These are phyloP conservation scores for Suhomyces bribrorum DNA, from an alignment of 1,139 yeast species.

Conservation along the genomic window DNA sequence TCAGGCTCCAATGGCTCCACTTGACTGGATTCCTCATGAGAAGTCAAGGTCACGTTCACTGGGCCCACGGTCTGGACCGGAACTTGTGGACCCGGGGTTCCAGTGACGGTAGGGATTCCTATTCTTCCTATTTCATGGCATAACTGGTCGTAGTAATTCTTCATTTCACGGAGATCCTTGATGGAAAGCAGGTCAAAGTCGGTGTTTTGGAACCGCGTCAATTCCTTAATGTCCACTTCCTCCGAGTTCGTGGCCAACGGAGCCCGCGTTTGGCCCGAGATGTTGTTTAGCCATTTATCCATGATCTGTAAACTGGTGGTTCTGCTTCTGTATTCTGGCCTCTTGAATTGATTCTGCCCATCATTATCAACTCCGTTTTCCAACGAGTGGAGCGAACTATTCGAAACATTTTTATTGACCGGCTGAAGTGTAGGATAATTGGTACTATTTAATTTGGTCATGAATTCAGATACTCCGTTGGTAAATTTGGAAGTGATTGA, in stretches of 20 bases:
- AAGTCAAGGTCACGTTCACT: too few species aligned
- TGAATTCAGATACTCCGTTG: slow-evolving; percentile 43
- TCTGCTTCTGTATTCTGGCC: slow-evolving; percentile 36
- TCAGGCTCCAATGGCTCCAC: background rate
- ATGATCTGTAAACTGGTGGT: slow-evolving; percentile 45
- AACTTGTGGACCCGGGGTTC: slow-evolving; percentile 3
- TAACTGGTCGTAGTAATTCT: slow-evolving; percentile 40
- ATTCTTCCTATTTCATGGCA: slow-evolving; percentile 23
- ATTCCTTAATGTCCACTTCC: slow-evolving; percentile 20
- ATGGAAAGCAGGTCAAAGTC: slow-evolving; percentile 43
- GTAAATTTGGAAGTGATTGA: slow-evolving; percentile 44
- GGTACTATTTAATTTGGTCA: slow-evolving; percentile 40
- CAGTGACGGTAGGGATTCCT: slow-evolving; percentile 2
- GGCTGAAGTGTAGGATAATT: slow-evolving; percentile 9
- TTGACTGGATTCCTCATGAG: too few species aligned
- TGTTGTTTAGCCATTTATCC: slow-evolving; percentile 48
- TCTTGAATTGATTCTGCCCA: slow-evolving; percentile 12
- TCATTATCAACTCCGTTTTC: slow-evolving; percentile 25
- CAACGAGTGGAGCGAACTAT: slow-evolving; percentile 35
- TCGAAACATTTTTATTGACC: slow-evolving; percentile 25
- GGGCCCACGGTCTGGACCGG: background rate
- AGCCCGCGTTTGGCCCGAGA: slow-evolving; percentile 15
- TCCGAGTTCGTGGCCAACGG: slow-evolving; percentile 13
- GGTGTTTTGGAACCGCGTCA: slow-evolving; percentile 33
- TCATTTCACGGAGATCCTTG: slow-evolving; percentile 36